Conservation (phyloP, 1,139 yeast genomes). For the Saccharomyces uvarum region DNA sequence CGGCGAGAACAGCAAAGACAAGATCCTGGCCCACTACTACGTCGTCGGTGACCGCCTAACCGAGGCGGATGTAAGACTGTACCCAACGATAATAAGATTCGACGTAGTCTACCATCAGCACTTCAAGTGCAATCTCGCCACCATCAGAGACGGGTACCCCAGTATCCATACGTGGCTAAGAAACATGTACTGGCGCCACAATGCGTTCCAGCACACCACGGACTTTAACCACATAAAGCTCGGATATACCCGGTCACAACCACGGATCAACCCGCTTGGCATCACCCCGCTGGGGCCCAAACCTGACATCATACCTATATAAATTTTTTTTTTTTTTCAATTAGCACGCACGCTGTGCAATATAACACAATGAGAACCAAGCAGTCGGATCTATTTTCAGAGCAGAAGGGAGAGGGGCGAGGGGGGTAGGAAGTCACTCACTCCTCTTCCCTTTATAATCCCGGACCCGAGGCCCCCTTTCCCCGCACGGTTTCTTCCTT, state of each 20-base stretch:
- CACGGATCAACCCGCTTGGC: conserved; percentile 68
- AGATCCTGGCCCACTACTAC: conserved; percentile 20
- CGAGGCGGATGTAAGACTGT: conserved; percentile 85
- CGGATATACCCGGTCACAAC: conserved; percentile 77
- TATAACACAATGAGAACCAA: neutral
- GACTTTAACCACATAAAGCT: conserved; percentile 81
- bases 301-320: conserved; percentile 54
- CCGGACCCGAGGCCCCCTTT: neutral
- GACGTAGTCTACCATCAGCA: conserved; percentile 91
- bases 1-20: conserved; percentile 6
- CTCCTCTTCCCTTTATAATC: neutral
- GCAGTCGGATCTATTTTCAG: neutral
- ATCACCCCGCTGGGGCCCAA: conserved; percentile 88
- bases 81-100: conserved; percentile 74
- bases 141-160: conserved; percentile 78
- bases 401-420: neutral
- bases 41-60: conserved; percentile 62
- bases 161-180: conserved; percentile 70
- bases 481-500: neutral
- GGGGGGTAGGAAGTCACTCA: neutral
- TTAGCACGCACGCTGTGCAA: neutral
- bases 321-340: neutral
- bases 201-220: conserved; percentile 72
- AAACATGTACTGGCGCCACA: conserved; percentile 76
- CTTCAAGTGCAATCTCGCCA: conserved; percentile 83